Evolutionary conservation across 2,329 filamentous ascomycete species (phyloP), one percentile per base, ranked within the genome.

Genomic region (Calonectria pseudoturangicola): DNA sequence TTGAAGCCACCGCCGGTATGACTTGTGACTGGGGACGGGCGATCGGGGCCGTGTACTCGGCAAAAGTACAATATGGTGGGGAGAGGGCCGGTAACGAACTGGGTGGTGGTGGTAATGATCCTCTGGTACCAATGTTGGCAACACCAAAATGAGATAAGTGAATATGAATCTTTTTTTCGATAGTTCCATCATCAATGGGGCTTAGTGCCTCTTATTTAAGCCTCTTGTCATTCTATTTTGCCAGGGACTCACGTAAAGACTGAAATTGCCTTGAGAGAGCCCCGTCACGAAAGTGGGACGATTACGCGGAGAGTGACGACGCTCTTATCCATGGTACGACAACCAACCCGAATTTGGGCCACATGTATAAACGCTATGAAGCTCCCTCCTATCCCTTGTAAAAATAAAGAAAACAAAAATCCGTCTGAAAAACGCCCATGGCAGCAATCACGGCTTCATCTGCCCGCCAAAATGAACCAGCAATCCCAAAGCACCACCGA

Each of bases 351-450:
- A 64, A 50, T 66, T 50, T 27, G 51, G 10, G 30, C 51, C 41
- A 30, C 54, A 36, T 70, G 66, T 71, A 64, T 71, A 73, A 68
- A 73, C 68, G 50, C 67, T 71, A 68, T 65, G 36, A 65, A 54
- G 51, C 66, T 54, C 66, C 66, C 43, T 69, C 25, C 21, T 28
- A 47, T 33, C 21, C 60, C 45, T 18, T 62, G 15, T 62, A 48
- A 69, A 43, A 72, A 12, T n/a, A 43, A 48, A 69, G 43, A 67
- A 43, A 72, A 18, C 18, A 50, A 48, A 69, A 33, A 33, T 21
- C 68, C 75, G 41, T 73, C 69, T 72, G 63, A 63, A 45, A 76
- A 73, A 73, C 43, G 69, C 71, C 72, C 66, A 60, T 43, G 64
- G 43, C 66, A 47, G 54, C n/a, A 25, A 7, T 25, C 33, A 28